Evolutionary conservation across 371 early-diverging fungal species (phyloP), one percentile per base, ranked within the genome.

Genomic region (Apophysomyces variabilis): DNA sequence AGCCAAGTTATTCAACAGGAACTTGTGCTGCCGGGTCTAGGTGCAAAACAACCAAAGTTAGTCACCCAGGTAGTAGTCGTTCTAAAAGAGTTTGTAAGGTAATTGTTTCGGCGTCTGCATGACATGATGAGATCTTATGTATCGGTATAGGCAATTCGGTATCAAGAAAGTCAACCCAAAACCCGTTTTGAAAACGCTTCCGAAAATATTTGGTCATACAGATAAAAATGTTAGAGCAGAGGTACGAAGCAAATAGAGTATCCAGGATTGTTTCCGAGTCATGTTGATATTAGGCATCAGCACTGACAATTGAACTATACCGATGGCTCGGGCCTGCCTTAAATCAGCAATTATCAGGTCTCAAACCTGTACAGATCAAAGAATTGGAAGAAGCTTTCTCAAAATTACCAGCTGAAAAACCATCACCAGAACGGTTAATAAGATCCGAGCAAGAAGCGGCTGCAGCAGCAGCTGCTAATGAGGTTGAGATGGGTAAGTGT

Each of bases 151-250:
- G 58, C 79, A 79, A 56, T 98, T 91, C 75, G 99, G 99, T 38
- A 69, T 84, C 12, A 91, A 93, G 66, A 85, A 87, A 46, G 84
- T 94, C 13, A 87, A 81, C 39, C 82, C 92, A 35, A 97, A 96
- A 67, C 91, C 92, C 1, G 75, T 97, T 13, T 65, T 95, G 45
- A 98, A 98, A 74, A 76, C 82, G 11, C 69, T 99, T n/a, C 83
- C 93, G 4, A 91, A 93, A 66, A 80, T 97, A 11, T 97, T 98
- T 79, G 92, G 90, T 37, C 97, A 98, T 70, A 87, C 91, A 13
- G 99, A 99, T 74, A 95, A 93, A 65, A 89, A 84, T 58, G 98
- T 99, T 18, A 86, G 99, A 60, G 88, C 89, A 14, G 99, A 98
- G 83, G 93, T 91, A 57, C 78, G 80, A 58, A 38, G 16, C 32